Percentiles rank a stretch among this genome's conserved stretches.
Evolutionary conservation across 352 stramenopile genomes (phyloP).

Genomic region (Phytopythium aichiense): DNA sequence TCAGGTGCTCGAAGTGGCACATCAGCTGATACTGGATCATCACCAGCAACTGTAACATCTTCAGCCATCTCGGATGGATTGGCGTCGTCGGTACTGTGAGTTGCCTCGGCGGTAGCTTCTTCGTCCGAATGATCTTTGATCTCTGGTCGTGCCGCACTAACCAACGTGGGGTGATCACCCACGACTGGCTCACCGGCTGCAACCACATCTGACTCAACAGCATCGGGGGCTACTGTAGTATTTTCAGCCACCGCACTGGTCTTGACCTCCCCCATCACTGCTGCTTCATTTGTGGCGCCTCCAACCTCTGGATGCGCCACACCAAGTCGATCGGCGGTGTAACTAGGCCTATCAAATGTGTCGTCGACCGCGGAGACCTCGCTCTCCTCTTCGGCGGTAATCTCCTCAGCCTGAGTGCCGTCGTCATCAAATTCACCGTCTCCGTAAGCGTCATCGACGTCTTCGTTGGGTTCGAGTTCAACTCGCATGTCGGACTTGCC

Average conservation of each 20-base stretch:
- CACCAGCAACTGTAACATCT: not conserved
- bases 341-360: not conserved
- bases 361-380: not conserved
- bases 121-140: not conserved
- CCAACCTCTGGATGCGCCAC: not conserved
- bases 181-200: not conserved
- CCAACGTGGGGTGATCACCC: not conserved
- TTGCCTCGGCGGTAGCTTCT: not conserved
- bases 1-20: not conserved
- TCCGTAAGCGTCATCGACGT: not conserved
- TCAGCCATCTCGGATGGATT: not conserved
- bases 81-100: not conserved
- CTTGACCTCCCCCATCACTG: not conserved
- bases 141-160: not conserved
- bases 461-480: not conserved
- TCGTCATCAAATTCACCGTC: constrained; percentile 5
- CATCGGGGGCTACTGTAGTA: not conserved
- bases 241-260: not conserved
- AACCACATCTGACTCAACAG: not conserved
- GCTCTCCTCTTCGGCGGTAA: not conserved
- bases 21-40: no score
- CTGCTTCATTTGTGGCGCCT: not conserved
- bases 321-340: no score
- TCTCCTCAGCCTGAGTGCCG: no score
- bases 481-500: not conserved